Evolutionary conservation across 768 basidiomycete species (phyloP).

Genomic region (Trametes elegans): DNA sequence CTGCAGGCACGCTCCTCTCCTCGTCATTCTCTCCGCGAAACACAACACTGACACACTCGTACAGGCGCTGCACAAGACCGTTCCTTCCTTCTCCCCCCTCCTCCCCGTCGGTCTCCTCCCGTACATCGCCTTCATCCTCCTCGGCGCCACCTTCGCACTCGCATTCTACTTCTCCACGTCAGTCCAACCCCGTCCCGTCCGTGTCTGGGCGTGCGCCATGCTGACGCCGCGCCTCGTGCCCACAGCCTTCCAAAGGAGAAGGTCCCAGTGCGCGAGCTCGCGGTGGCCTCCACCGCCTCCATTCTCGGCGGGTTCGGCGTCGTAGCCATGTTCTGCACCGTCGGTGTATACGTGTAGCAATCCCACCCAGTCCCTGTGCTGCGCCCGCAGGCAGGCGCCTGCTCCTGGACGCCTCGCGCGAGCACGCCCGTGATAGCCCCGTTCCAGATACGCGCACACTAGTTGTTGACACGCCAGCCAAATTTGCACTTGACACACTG

Average conservation of each 20-base stretch:
- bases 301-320: conserved; percentile 84
- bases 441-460: background rate
- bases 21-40: conserved; percentile 1
- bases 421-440: background rate
- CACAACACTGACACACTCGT: conserved; percentile 2
- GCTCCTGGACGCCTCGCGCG: background rate
- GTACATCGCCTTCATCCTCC: conserved; percentile 69
- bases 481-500: conserved; percentile 77
- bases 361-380: background rate
- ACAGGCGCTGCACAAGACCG: conserved; percentile 60
- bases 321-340: conserved; percentile 84
- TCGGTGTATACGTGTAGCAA: conserved; percentile 76
- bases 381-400: background rate
- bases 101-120: conserved; percentile 70
- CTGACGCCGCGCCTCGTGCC: conserved; percentile 7
- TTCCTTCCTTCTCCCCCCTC: conserved; percentile 70
- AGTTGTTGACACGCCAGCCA: conserved; percentile 84
- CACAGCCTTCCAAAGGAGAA: conserved; percentile 74
- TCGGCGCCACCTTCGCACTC: conserved; percentile 75
- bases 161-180: conserved; percentile 91
- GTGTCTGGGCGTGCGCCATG: conserved; percentile 5
- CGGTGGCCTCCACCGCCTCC: conserved; percentile 71
- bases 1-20: conserved; percentile 44
- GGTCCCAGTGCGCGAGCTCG: conserved; percentile 62
- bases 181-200: conserved; percentile 24